Evolutionary conservation across 345 rosid genomes (phyloP).

Genomic region (Moricandia moricandioides): DNA sequence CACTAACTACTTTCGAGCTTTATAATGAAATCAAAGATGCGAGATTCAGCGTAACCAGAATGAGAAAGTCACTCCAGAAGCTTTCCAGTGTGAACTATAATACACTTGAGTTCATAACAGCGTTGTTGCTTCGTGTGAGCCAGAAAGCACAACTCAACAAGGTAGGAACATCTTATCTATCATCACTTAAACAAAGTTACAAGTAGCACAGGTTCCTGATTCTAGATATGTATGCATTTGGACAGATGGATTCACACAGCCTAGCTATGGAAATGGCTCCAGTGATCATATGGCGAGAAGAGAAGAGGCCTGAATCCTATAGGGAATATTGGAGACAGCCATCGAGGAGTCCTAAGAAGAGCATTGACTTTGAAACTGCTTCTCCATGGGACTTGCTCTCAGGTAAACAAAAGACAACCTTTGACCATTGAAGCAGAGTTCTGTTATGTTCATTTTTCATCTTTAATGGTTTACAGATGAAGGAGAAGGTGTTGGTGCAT

Average conservation of each 20-base stretch:
- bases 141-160: constrained; percentile 83
- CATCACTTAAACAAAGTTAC: not conserved
- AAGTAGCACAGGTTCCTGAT: not conserved
- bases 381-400: constrained; percentile 83
- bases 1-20: constrained; percentile 77
- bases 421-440: not conserved
- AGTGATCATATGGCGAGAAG: constrained; percentile 83
- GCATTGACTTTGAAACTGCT: constrained; percentile 45
- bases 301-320: constrained; percentile 57
- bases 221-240: not conserved
- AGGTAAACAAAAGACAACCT: constrained; percentile 41
- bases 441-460: not conserved
- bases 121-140: constrained; percentile 75
- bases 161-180: constrained; percentile 38
- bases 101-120: constrained; percentile 83
- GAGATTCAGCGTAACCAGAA: constrained; percentile 57
- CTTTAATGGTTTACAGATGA: constrained; percentile 51
- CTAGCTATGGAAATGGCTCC: constrained; percentile 91
- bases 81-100: constrained; percentile 81
- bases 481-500: constrained; percentile 58
- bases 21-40: constrained; percentile 72
- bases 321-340: constrained; percentile 70
- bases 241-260: constrained; percentile 86
- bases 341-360: constrained; percentile 51
- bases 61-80: constrained; percentile 72